Conservation (phyloP, 805 yeast species). For the Suhomyces prunicola region DNA sequence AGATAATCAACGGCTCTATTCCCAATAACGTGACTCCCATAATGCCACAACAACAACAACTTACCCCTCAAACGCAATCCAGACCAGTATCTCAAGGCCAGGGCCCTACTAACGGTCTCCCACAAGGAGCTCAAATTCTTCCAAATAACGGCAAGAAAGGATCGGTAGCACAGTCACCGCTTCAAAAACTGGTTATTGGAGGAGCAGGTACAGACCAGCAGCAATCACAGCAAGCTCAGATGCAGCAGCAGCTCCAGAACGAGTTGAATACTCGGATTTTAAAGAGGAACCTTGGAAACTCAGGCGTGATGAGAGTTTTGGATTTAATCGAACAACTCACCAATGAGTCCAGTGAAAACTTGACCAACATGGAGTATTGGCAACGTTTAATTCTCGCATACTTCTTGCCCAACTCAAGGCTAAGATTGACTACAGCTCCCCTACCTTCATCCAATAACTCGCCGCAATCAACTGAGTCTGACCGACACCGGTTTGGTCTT, state of each 20-base stretch:
- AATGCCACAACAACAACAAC: conserved; percentile 26
- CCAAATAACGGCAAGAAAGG: neutral
- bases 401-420: conserved; percentile 28
- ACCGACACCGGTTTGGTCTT: conserved; percentile 4
- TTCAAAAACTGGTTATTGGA: neutral
- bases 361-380: conserved; percentile 36
- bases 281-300: conserved; percentile 41
- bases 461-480: conserved; percentile 1
- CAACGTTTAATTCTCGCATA: conserved; percentile 29
- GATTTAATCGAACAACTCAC: conserved; percentile 39
- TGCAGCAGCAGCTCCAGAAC: conserved; percentile 16
- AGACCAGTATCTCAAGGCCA: conserved; percentile 9
- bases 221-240: conserved; percentile 3
- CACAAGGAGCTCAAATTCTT: neutral
- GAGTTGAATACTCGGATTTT: conserved; percentile 33
- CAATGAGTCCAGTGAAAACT: conserved; percentile 28
- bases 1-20: conserved; percentile 8
- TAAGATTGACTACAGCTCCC: conserved; percentile 27
- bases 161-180: neutral
- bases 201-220: neutral
- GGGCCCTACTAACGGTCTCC: neutral
- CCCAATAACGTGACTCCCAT: conserved; percentile 19
- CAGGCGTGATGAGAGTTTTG: conserved; percentile 37
- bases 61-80: conserved; percentile 19
- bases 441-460: conserved; percentile 2